Percentiles rank a stretch among this genome's conserved stretches.
Conservation (phyloP, 345 rosid species). For the Citrus australasica region DNA sequence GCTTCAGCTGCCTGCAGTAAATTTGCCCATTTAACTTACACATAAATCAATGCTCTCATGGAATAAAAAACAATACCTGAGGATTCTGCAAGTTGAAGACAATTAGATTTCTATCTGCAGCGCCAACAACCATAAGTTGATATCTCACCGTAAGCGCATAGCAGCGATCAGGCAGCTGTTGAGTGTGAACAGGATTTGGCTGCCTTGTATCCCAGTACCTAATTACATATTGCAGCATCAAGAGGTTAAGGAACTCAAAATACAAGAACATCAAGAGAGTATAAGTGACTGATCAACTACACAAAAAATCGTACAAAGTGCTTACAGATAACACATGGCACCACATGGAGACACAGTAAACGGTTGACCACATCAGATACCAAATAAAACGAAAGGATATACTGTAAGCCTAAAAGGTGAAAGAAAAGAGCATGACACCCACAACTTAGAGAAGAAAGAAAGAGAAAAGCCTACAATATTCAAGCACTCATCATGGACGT, state of each 20-base stretch:
- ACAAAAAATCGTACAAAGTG: background rate
- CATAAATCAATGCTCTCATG: background rate
- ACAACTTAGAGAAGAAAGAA: background rate
- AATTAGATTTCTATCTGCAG: constrained; percentile 90
- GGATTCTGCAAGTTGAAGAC: constrained; percentile 87
- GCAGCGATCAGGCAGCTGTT: constrained; percentile 93
- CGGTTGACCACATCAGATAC: background rate
- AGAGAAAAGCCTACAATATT: background rate
- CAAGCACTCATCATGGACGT: background rate
- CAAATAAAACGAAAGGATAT: background rate
- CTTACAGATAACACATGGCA: background rate
- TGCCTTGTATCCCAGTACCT: constrained; percentile 98
- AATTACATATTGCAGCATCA: constrained; percentile 8
- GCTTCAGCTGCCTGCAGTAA: background rate
- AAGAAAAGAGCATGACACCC: background rate
- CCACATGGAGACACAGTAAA: background rate
- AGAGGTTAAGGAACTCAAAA: background rate
- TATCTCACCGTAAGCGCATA: constrained; percentile 77
- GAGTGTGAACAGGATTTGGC: constrained; percentile 80
- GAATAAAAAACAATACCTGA: constrained; percentile 50
- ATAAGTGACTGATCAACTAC: background rate
- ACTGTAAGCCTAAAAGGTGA: background rate
- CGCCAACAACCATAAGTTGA: constrained; percentile 95
- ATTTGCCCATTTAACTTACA: too few species aligned
- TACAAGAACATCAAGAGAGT: background rate